These are phyloP conservation scores for Centaurea solstitialis DNA, from an alignment of 129 eudicot genomes.

Conservation along the genomic window DNA sequence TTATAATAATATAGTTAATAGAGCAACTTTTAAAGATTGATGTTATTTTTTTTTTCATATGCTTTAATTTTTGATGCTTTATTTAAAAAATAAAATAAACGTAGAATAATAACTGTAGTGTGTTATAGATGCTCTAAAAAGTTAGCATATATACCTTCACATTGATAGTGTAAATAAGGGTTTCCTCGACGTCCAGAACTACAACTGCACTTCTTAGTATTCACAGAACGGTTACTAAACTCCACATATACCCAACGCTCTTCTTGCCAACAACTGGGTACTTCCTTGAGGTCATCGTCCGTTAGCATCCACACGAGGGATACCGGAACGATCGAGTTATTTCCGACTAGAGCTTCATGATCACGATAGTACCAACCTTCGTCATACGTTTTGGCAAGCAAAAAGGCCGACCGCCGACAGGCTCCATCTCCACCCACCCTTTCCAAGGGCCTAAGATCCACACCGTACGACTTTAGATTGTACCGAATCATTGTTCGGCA, in stretches of 20 bases:
- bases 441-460: constrained; percentile 11
- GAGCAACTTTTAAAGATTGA: too few relatives aligned
- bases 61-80: too few relatives aligned
- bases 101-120: too few relatives aligned
- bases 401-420: constrained; percentile 14
- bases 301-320: constrained; percentile 13
- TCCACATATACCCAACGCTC: neutral
- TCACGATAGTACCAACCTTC: neutral
- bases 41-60: too few relatives aligned
- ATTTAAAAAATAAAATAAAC: too few relatives aligned
- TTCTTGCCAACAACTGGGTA: neutral
- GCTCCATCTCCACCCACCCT: constrained; percentile 10
- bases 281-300: neutral
- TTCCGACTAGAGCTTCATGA: neutral
- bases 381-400: neutral
- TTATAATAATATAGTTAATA: too few relatives aligned
- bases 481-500: constrained; percentile 17
- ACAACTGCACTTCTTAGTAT: neutral
- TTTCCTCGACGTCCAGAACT: neutral
- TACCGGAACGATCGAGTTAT: neutral
- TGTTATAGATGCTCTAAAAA: too few relatives aligned
- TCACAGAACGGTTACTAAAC: neutral
- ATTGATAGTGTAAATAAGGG: constrained; percentile 16
- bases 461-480: neutral
- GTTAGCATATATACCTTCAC: neutral